Percentiles rank a stretch among this genome's conserved stretches.
Evolutionary conservation across 768 basidiomycete species (phyloP).

Genomic region (Termitomyces sp.): DNA sequence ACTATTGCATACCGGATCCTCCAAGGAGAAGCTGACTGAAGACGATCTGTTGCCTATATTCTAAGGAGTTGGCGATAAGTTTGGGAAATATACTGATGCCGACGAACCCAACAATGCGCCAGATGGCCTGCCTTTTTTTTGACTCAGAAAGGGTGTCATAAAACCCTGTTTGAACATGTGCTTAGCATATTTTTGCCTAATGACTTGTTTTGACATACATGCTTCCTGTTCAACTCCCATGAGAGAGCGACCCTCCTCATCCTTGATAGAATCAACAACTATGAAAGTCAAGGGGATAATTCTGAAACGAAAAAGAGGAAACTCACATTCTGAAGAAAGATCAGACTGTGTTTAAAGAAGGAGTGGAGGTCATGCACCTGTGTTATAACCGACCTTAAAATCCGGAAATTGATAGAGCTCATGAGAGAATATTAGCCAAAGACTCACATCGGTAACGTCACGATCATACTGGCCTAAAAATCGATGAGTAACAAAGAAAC

Average conservation of each 20-base stretch:
- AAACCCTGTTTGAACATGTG: neutral
- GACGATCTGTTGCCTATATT: neutral
- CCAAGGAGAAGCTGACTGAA: neutral
- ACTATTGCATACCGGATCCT: neutral
- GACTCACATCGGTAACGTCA: neutral
- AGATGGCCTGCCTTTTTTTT: neutral
- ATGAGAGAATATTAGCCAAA: neutral
- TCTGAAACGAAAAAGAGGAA: neutral
- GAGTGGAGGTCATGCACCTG: neutral
- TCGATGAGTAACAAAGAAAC: too few species aligned
- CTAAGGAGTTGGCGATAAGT: neutral
- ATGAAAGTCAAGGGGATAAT: neutral
- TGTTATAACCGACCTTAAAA: neutral
- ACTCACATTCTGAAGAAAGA: neutral
- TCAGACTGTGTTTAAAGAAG: neutral
- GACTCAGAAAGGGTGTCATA: neutral
- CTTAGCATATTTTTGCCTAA: neutral
- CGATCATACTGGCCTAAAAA: neutral
- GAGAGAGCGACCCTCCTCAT: neutral
- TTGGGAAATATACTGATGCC: neutral
- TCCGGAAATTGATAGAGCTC: neutral
- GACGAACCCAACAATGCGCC: neutral
- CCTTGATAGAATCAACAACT: neutral
- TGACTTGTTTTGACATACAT: neutral
- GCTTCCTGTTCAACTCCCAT: constrained; percentile 1